Base-by-base conservation (phyloP, 2,329 filamentous ascomycete species). In the Diaporthe velutina region DNA sequence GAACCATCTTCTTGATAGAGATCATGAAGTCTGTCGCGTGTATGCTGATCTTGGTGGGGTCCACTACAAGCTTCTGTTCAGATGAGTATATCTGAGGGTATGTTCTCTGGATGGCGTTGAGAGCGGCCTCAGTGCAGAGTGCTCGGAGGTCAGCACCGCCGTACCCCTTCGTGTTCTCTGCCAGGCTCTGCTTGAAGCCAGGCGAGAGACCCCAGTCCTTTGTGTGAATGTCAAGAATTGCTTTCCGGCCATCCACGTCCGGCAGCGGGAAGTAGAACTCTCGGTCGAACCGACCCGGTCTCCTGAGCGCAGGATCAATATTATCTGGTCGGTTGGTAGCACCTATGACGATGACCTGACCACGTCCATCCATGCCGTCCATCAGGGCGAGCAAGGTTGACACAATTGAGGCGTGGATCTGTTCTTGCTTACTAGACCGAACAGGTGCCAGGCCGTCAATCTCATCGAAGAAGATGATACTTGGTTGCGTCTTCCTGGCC, bases 401-500 rank as follows among this genome's bases (percentile, higher is more conserved):
- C 19, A 98, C 96, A 77, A 99, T 99, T 2, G 96, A 98, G 8
- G 97, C 95, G 84, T 99, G 97, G 75, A 98, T 98, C 84, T 99
- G 97, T 82, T 99, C 97, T 85, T 98, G 96, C 83, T 98, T 98
- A 84, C 96, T 98, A 17, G 97, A 98, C 79, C 97, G 91, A 45
- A 98, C 97, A 70, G 97, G 97, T 3, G 97, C 97, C 77, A 99
- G 88, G 73, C 97, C 97, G 85, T 99, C 97, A 78, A 99, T 99
- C 83, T 99, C 97, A 82, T 99, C 97, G 79, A 99, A 98, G 87
- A 99, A 99, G 83, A 99, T 99, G 84, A 99, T 99, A 83, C 96
- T 98, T 0, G 97, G 97, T 81, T 99, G 97, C 1, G 94, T 98
- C 83, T 95, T 97, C 76, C 96, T 91, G 22, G 97, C 97, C 84